Conservation (phyloP, 352 stramenopile genomes). For the Phytophthora sojae region DNA sequence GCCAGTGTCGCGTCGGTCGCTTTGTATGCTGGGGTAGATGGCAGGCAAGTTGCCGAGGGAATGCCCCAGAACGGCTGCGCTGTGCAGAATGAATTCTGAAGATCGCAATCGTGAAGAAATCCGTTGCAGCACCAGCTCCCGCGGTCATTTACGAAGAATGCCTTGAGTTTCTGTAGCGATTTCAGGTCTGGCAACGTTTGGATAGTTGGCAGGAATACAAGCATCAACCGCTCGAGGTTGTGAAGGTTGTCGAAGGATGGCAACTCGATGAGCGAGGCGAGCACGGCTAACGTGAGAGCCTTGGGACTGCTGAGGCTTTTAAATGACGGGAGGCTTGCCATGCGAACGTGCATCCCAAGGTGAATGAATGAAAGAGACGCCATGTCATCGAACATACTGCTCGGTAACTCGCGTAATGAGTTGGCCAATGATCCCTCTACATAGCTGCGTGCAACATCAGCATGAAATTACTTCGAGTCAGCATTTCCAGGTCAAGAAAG, state of each 20-base stretch:
- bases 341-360: conserved; percentile 16
- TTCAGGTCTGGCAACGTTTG: conserved; percentile 18
- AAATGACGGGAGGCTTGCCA: conserved; percentile 32
- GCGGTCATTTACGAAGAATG: conserved; percentile 13
- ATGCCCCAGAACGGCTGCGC: conserved; percentile 5
- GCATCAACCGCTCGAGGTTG: conserved; percentile 17
- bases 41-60: conserved; percentile 16
- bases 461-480: not conserved
- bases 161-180: conserved; percentile 6
- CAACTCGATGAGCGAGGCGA: conserved; percentile 23
- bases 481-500: conserved; percentile 1
- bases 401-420: conserved; percentile 18
- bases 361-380: conserved; percentile 40
- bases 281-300: conserved; percentile 14
- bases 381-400: conserved; percentile 45
- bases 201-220: conserved; percentile 3
- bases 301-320: conserved; percentile 26
- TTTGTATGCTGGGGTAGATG: not conserved
- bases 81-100: conserved; percentile 6
- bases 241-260: too few species aligned
- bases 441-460: conserved; percentile 7
- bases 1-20: not conserved
- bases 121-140: conserved; percentile 33
- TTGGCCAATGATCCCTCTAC: conserved; percentile 10
- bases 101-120: conserved; percentile 27